Evolutionary conservation across 495 filamentous ascomycete genomes (phyloP).

Genomic region (Tuber umbilicatum): DNA sequence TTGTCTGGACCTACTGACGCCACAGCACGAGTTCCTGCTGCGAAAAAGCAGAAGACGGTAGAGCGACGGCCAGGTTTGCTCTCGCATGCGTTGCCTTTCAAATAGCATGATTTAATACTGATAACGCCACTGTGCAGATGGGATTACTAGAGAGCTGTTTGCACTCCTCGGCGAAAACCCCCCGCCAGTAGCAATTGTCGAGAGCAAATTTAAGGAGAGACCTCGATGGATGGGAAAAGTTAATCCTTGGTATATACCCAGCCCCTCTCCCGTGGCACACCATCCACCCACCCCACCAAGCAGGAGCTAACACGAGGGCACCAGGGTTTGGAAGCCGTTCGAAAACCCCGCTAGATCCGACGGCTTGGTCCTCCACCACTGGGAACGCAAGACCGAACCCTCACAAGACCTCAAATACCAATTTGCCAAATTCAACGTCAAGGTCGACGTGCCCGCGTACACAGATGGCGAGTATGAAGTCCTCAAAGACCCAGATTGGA

Average conservation of each 20-base stretch:
- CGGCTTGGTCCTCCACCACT: conserved; percentile 53
- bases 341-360: conserved; percentile 55
- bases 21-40: conserved; percentile 53
- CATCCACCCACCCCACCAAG: conserved; percentile 4
- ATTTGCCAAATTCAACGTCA: conserved; percentile 77
- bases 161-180: conserved; percentile 62
- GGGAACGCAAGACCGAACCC: conserved; percentile 47
- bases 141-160: conserved; percentile 62
- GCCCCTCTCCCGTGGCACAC: background rate
- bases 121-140: conserved; percentile 56
- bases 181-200: conserved; percentile 60
- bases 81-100: conserved; percentile 47
- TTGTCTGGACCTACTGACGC: conserved; percentile 57
- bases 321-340: conserved; percentile 54
- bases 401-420: conserved; percentile 48
- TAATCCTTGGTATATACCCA: conserved; percentile 50
- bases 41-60: conserved; percentile 70
- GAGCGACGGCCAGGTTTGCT: conserved; percentile 62
- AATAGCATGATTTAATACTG: conserved; percentile 47
- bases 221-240: conserved; percentile 55
- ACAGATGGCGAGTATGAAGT: conserved; percentile 79
- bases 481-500: conserved; percentile 70
- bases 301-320: background rate
- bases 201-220: conserved; percentile 60
- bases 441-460: conserved; percentile 66